Conservation (phyloP, 2,329 filamentous ascomycete genomes). For the Mycosphaerella sp. region DNA sequence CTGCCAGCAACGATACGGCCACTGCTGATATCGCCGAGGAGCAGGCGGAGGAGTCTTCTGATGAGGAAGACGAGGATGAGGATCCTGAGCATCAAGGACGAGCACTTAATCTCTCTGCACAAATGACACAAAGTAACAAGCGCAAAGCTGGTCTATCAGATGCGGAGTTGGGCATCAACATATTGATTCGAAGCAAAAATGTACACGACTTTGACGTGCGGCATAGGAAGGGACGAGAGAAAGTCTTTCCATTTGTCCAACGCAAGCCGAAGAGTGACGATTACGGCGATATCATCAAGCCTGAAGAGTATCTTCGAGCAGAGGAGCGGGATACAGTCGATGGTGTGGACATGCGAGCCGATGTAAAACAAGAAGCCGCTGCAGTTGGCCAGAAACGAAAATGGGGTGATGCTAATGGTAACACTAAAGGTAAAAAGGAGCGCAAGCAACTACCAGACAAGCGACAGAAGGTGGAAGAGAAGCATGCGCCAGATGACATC, state of each 20-base stretch:
- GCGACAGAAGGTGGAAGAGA: slow-evolving; percentile 20
- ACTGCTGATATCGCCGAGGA: slow-evolving; percentile 61
- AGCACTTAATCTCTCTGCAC: slow-evolving; percentile 79
- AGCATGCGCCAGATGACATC: slow-evolving; percentile 32
- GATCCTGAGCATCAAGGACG: slow-evolving; percentile 88
- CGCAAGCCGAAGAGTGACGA: slow-evolving; percentile 77
- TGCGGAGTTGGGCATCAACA: slow-evolving; percentile 84
- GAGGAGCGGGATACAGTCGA: slow-evolving; percentile 81
- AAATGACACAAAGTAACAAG: slow-evolving; percentile 68
- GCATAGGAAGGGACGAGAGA: slow-evolving; percentile 84
- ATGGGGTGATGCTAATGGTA: slow-evolving; percentile 66
- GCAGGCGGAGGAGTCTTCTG: slow-evolving; percentile 76
- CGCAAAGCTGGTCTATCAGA: slow-evolving; percentile 83
- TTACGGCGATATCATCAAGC: slow-evolving; percentile 87
- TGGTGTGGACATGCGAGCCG: slow-evolving; percentile 54
- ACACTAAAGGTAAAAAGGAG: slow-evolving; percentile 52
- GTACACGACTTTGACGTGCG: slow-evolving; percentile 92
- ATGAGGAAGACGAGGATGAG: slow-evolving; percentile 81
- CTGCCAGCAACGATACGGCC: slow-evolving; percentile 63
- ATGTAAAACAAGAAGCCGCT: slow-evolving; percentile 44
- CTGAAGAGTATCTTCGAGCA: slow-evolving; percentile 87
- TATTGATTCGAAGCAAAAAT: slow-evolving; percentile 73
- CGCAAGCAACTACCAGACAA: slow-evolving; percentile 42
- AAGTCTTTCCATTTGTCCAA: slow-evolving; percentile 82
- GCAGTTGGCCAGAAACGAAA: slow-evolving; percentile 83